Base-by-base conservation (phyloP, 179 eudicot species). In the Nepenthes alata region DNA sequence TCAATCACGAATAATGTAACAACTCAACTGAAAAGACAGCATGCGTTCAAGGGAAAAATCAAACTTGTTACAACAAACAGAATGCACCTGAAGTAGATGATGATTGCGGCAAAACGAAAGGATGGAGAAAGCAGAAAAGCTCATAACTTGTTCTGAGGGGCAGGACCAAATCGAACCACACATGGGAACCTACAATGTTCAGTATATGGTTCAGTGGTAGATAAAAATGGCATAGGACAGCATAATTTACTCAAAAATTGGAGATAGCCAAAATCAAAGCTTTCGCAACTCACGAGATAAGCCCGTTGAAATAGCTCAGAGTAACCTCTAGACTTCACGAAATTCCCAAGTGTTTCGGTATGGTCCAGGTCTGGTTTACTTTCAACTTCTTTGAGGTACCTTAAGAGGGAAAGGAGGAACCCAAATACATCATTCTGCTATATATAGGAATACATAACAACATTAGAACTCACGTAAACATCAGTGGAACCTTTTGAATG, bases 131-230 rank as follows among this genome's bases (percentile, higher is more conserved):
- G 96, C 96, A 8, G 95, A 84, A 53, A 86, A 89, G 73, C 66
- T 72, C 93, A 83, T 80, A 56, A 86, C 93, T 67, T 80, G 81
- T 57, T 86, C 82, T 4, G 98, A 75, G 53, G 98, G 80, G 77
- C 95, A 93, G 44, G 93, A 89, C 96, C 96, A 93, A 56, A 89
- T 85, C 37, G 96, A 93, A 73, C 82, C 89, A 67, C 98, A 93
- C 72, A 89, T 76, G 2, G 98, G 98, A 60, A 93, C 73, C 98
- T 93, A 54, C 47, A 65, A 47, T 11, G 36, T 57, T 7, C 4
- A 2, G 11, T 5, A n/a, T 36, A 25, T 8, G 39, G 8, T 36
- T 34, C 36, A 55, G 58, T 9, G 39, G 37, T 37, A 34, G 37
- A 55, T 25, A 14, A 54, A 34, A 34, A 25, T 25, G 14, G 11